Percentiles rank a stretch among this genome's conserved stretches.
Evolutionary conservation across 805 yeast genomes (phyloP).

Genomic region (Candida railenensis): DNA sequence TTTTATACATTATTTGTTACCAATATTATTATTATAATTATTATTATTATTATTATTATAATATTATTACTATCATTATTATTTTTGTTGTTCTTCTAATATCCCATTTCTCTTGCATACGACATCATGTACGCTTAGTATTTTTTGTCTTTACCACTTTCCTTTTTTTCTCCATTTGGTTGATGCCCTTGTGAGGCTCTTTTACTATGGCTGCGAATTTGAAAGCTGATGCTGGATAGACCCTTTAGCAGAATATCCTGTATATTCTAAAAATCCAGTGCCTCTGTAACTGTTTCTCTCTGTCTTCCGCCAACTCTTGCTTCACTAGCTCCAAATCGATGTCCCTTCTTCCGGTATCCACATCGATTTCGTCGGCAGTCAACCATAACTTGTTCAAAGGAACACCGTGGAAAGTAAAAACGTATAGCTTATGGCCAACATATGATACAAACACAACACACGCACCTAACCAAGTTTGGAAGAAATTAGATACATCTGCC

Average conservation of each 20-base stretch:
- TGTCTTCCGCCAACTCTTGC: slow-evolving; percentile 52
- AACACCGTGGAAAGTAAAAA: slow-evolving; percentile 21
- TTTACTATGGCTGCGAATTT: background rate
- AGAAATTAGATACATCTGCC: slow-evolving; percentile 43
- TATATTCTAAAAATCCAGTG: slow-evolving; percentile 13
- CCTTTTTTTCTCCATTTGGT: background rate
- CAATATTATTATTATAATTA: too few relatives aligned
- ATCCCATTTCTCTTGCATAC: too few relatives aligned
- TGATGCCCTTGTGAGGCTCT: background rate
- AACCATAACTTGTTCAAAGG: slow-evolving; percentile 37
- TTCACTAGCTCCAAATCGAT: slow-evolving; percentile 51
- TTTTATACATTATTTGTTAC: too few relatives aligned
- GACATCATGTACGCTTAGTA: too few relatives aligned
- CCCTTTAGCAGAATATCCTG: slow-evolving; percentile 15
- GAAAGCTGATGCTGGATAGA: background rate
- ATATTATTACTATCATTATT: too few relatives aligned
- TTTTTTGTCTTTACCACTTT: background rate
- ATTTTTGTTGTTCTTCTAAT: background rate
- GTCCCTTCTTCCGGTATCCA: slow-evolving; percentile 63
- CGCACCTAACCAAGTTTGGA: slow-evolving; percentile 53
- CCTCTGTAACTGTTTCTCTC: slow-evolving; percentile 9
- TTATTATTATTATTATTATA: too few relatives aligned
- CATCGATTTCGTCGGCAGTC: slow-evolving; percentile 51
- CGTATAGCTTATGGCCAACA: slow-evolving; percentile 50
- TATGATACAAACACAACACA: slow-evolving; percentile 44